Evolutionary conservation across 441 rosid genomes (phyloP), one percentile per base, ranked within the genome.

Genomic region (Mallotus japonicus): DNA sequence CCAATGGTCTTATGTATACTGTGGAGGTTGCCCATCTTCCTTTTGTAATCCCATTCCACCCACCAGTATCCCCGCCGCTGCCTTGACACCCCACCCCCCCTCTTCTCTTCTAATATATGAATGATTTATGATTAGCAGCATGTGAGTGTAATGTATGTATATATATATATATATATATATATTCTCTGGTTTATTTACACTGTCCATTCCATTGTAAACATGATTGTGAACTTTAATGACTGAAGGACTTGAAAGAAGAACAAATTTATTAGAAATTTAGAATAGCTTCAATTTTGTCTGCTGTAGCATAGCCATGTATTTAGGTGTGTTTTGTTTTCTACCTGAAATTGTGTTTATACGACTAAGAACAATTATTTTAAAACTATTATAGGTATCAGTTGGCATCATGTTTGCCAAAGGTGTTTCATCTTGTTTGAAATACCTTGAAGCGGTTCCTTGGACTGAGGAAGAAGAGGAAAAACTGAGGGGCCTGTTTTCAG

Each of bases 381-480:
- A 75, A 78, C 47, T 71, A 53, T 74, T 64, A 53, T 79, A 91
- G 95, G 93, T 90, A 49, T 86, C 93, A 17, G 88, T 88, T 68
- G 80, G 94, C 73, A 88, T 91, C 70, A 85, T 68, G 80, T 90
- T 93, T 74, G 78, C 73, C 19, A 84, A 79, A 83, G 92, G 91
- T 74, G 83, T 87, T 67, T 62, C 67, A 3, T 88, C 92, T 62
- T 90, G 96, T 84, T 80, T 93, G 73, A 87, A 89, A 71, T 92
- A 90, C 85, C 85, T 90, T 50, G 97, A 90, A 79, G 95, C 85
- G 79, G 92, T 92, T 86, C 97, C 95, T 8, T 93, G 98, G 96
- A 87, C 91, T 2, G 98, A 92, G 81, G 97, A 90, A 46, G 97
- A 92, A 84, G 97, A 92, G 83, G 93, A 93, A 73, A 92, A 88